Percentiles rank a stretch among this genome's conserved stretches.
These are phyloP conservation scores for Pachyrhizus erosus DNA, from an alignment of 306 rosid genomes.

Conservation along the genomic window DNA sequence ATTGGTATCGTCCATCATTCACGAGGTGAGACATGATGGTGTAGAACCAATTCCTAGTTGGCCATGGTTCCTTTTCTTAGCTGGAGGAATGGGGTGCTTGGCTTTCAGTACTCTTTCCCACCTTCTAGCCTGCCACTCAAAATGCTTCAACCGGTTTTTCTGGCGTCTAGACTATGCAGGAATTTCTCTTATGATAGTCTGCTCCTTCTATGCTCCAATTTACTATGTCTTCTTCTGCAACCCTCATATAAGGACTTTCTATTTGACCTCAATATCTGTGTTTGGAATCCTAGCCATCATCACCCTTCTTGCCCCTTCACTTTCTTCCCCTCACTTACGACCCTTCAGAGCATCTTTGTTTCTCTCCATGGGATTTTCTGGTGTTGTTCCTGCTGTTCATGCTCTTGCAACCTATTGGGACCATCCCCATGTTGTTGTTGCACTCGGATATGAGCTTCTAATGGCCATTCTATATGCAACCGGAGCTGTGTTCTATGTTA, in stretches of 20 bases:
- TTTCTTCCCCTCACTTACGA: conserved; percentile 67
- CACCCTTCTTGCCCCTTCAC: conserved; percentile 76
- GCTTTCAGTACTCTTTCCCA: conserved; percentile 83
- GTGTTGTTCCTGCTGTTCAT: conserved; percentile 77
- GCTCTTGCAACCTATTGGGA: conserved; percentile 70
- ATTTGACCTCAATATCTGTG: conserved; percentile 69
- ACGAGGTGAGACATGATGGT: conserved; percentile 35
- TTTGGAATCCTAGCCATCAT: conserved; percentile 65
- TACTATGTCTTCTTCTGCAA: conserved; percentile 81
- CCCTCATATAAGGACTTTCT: conserved; percentile 56
- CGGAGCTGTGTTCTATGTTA: conserved; percentile 75
- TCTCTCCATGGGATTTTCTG: conserved; percentile 91
- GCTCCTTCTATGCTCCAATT: conserved; percentile 86
- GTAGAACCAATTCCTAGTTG: conserved; percentile 59
- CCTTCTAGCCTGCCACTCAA: conserved; percentile 87
- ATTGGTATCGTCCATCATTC: conserved; percentile 42
- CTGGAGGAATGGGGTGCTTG: conserved; percentile 88
- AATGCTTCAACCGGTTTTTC: conserved; percentile 70
- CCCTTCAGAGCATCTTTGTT: conserved; percentile 70
- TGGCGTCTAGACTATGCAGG: conserved; percentile 98
- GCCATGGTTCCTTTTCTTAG: conserved; percentile 92
- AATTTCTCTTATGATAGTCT: conserved; percentile 84
- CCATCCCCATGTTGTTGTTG: conserved; percentile 50
- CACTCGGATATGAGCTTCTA: conserved; percentile 70
- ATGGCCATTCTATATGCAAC: conserved; percentile 78